phyloP scores from a whole-genome alignment of 805 yeast species.

The Cyberlindnera lachancei region DNA sequence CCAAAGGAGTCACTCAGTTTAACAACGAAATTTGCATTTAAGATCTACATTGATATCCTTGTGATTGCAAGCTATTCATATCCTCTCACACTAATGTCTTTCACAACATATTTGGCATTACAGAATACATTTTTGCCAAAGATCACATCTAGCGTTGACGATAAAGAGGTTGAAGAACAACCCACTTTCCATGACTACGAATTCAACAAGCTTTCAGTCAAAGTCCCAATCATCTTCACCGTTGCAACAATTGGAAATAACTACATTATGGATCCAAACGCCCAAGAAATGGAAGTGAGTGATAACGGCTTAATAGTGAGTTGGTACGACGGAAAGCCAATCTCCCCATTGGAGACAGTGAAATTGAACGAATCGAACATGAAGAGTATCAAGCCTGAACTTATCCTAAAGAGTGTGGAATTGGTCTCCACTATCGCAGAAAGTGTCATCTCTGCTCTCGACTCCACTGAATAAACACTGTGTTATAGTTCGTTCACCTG shows the following conservation, averaged over 20 bases:
- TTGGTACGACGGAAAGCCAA: slow-evolving; percentile 59
- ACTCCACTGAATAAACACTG: slow-evolving; percentile 10
- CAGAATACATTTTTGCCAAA: slow-evolving; percentile 71
- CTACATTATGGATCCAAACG: slow-evolving; percentile 75
- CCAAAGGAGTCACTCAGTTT: slow-evolving; percentile 48
- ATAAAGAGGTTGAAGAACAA: slow-evolving; percentile 63
- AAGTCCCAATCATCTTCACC: slow-evolving; percentile 74
- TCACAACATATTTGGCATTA: slow-evolving; percentile 76
- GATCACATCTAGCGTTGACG: slow-evolving; percentile 60
- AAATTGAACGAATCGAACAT: slow-evolving; percentile 45
- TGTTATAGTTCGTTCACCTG: too few species aligned
- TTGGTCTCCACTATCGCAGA: slow-evolving; percentile 56
- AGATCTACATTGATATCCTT: slow-evolving; percentile 71
- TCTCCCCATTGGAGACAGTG: slow-evolving; percentile 68
- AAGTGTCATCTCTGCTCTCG: slow-evolving; percentile 37
- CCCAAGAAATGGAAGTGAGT: slow-evolving; percentile 81
- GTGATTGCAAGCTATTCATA: slow-evolving; percentile 71
- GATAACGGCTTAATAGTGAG: slow-evolving; percentile 77
- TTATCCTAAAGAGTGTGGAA: slow-evolving; percentile 46
- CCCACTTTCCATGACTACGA: slow-evolving; percentile 86
- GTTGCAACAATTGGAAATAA: slow-evolving; percentile 64
- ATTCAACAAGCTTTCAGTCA: slow-evolving; percentile 51
- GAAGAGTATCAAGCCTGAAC: slow-evolving; percentile 45
- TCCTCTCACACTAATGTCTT: slow-evolving; percentile 74
- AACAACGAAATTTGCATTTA: slow-evolving; percentile 69